Base-by-base conservation (phyloP, 2,329 filamentous ascomycete species). In the Alternaria arbusti region DNA sequence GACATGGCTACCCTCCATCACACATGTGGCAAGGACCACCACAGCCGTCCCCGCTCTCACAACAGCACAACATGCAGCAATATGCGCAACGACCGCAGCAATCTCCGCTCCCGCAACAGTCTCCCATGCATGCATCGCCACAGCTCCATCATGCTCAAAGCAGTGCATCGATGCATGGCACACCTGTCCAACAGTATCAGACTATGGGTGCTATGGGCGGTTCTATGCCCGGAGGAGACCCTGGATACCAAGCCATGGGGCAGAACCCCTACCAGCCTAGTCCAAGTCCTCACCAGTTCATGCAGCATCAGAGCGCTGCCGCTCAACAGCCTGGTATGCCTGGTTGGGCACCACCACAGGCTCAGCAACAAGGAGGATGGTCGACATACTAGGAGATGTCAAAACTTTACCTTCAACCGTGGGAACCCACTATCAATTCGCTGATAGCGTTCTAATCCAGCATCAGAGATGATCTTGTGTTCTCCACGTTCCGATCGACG, bases 241-340 rank as follows among this genome's bases (percentile, higher is more conserved):
- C 78, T 13, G 76, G 75, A 3, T 86, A 84, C 63, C 75, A 79
- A 57, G 76, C 75, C 17, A 84, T 86, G 81, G 82, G 82, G 36
- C 79, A 83, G 52, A 82, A 81, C 64, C 82, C 84, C 61, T 86
- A 86, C 68, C 83, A 85, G 65, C 81, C 81, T 26, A 83, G 80
- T 65, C 82, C 82, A 11, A 83, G 78, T 51, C 82, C 84, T 49
- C 80, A 82, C 56, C 81, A 82, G 44, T 84, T 81, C 72, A 81
- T 84, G 74, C 80, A 81, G 36, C 79, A 81, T 49, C 81, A 81
- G 59, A 82, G 77, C 36, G 77, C 73, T 26, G 77, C 79, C 49
- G 78, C 77, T 30, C 82, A 82, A 65, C 84, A 86, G 68, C 82
- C 83, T n/a, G 81, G 82, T 43, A 85, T 86, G 84, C 83, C 84